Evolutionary conservation across 805 yeast species (phyloP), one percentile per base, ranked within the genome.

Genomic region (Teunomyces tritomae): DNA sequence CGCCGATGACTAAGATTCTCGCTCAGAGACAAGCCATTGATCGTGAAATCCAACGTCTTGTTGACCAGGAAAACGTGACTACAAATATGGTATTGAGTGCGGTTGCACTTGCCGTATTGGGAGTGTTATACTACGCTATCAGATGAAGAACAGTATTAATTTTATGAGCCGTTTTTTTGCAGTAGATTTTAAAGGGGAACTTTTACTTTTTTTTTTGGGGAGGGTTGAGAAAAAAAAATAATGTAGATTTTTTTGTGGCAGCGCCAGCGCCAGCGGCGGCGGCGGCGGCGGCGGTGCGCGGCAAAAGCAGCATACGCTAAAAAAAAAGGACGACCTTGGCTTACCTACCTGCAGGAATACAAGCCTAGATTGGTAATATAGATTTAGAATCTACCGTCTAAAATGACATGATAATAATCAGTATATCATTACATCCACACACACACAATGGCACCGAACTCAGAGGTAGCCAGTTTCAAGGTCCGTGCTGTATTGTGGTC

Each of bases 401-500:
- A 20, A 11, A 37, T 37, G 40, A 37, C 39, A 35, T 35, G 39
- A 35, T 20, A 10, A 35, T 20, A 20, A 20, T 20, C 24, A 20
- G 24, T 20, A 29, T 20, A 5, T 20, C 24, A 6, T 20, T 20
- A 20, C 26, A 16, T 20, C 32, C 29, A 35, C 45, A 43, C 29
- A 35, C 45, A 43, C 10, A 11, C 34, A 16, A 27, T 34, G 32
- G 10, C 17, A 8, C 36, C 33, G 35, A 35, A 27, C 14, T 5
- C 41, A 17, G 30, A 36, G 37, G 40, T 28, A 14, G 26, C 36
- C n/a, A 40, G 16, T 13, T 47, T 50, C 40, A 49, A 56, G n/a
- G 64, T 67, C 20, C 58, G 63, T 46, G 40, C 49, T 29, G 57
- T 70, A 28, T 46, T 49, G 27, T 71, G 74, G 76, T 63, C 71